A percentile compares a stretch with the other conserved stretches of the same genome.
Evolutionary conservation across 192 early-diverging fungal species (phyloP).

Genomic region (Coemansia sp.): DNA sequence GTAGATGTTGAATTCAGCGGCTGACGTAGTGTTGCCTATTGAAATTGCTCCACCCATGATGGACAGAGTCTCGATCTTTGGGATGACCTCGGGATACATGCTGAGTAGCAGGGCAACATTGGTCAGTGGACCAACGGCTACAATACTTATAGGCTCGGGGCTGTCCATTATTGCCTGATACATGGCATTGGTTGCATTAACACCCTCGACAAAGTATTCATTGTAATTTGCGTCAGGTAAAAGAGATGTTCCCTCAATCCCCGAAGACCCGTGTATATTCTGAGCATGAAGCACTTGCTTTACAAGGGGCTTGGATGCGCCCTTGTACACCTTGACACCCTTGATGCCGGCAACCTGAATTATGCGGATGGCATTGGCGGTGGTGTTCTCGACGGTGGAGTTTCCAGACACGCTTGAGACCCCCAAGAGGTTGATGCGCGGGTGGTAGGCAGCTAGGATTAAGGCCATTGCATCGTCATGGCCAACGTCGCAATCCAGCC

Average conservation of each 20-base stretch:
- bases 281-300: conserved; percentile 6
- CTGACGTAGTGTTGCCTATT: conserved; percentile 16
- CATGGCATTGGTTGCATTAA: conserved; percentile 20
- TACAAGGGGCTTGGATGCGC: conserved; percentile 24
- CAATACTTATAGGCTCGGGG: conserved; percentile 12
- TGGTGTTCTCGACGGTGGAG: conserved; percentile 12
- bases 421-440: conserved; percentile 19
- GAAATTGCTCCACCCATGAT: conserved; percentile 47
- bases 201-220: conserved; percentile 3
- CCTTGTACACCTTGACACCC: conserved; percentile 21
- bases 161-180: conserved; percentile 19
- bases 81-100: conserved; percentile 33
- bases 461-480: conserved; percentile 37
- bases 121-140: conserved; percentile 46
- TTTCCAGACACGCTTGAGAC: conserved; percentile 28
- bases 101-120: conserved; percentile 51
- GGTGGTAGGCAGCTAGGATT: conserved; percentile 29
- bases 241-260: conserved; percentile 9
- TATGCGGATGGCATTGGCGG: conserved; percentile 19
- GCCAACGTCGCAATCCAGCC: conserved; percentile 40
- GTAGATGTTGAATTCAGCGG: conserved; percentile 37
- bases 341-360: conserved; percentile 24
- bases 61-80: conserved; percentile 30
- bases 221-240: conserved; percentile 17
- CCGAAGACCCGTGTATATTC: conserved; percentile 14